Conservation (phyloP, 1,284 basidiomycete species). For the Cutaneotrichosporon sp. region DNA sequence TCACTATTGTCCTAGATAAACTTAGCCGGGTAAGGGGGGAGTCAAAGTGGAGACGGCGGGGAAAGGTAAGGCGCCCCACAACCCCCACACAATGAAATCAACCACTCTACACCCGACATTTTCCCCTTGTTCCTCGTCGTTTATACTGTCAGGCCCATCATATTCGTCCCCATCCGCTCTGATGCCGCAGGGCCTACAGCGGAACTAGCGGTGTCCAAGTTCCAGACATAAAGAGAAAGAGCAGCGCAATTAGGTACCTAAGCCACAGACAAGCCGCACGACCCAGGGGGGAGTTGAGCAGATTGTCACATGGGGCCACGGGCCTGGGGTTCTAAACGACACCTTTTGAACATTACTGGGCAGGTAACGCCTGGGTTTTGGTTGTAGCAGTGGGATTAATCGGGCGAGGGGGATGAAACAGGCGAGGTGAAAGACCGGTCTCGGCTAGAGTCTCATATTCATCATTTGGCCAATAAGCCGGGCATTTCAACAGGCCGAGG, state of each 20-base stretch:
- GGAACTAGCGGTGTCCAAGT: no score
- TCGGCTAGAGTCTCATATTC: not conserved
- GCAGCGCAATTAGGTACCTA: no score
- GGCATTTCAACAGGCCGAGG: not conserved
- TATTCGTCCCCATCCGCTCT: no score
- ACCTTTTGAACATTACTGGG: not conserved
- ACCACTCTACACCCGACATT: not conserved
- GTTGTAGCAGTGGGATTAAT: not conserved
- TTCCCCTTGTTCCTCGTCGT: no score
- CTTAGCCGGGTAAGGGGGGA: not conserved
- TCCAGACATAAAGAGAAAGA: no score
- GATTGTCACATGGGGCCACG: no score
- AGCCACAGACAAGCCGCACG: no score
- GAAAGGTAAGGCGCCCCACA: not conserved
- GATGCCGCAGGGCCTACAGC: no score
- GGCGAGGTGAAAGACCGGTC: constrained; percentile 3
- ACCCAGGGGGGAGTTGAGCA: no score
- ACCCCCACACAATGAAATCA: not conserved
- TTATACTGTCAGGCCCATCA: no score
- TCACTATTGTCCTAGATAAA: no score
- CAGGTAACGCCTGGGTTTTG: not conserved
- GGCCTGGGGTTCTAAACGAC: no score
- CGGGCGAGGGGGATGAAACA: not conserved
- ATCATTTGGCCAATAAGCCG: not conserved
- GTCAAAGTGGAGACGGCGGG: not conserved